Evolutionary conservation across 768 basidiomycete genomes (phyloP).

Genomic region (Paxillus ammoniavirescens): DNA sequence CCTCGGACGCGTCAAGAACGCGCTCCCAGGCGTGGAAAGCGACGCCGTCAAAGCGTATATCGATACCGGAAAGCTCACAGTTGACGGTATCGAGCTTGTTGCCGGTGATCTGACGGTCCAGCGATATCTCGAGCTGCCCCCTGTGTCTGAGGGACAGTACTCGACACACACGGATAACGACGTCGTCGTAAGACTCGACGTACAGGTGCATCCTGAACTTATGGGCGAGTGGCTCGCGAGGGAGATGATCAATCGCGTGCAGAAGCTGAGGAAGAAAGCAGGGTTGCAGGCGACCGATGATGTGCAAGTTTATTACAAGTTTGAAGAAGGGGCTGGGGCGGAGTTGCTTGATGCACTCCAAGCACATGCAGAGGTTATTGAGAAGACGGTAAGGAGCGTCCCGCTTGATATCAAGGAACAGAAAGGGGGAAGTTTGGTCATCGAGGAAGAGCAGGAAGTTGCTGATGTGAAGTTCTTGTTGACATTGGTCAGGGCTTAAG

Average conservation of each 20-base stretch:
- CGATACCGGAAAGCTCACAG: constrained; percentile 68
- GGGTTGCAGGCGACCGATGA: constrained; percentile 95
- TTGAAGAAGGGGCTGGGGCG: constrained; percentile 65
- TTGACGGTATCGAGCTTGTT: constrained; percentile 88
- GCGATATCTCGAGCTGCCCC: constrained; percentile 82
- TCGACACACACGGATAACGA: constrained; percentile 91
- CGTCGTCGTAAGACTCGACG: constrained; percentile 91
- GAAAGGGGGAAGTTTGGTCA: constrained; percentile 50
- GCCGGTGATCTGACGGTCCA: constrained; percentile 90
- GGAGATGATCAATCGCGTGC: constrained; percentile 89
- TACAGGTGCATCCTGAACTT: constrained; percentile 83
- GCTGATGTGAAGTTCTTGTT: constrained; percentile 76
- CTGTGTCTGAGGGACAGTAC: constrained; percentile 58
- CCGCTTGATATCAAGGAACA: constrained; percentile 60
- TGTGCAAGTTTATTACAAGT: constrained; percentile 81
- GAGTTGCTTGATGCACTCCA: constrained; percentile 64
- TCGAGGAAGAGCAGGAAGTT: constrained; percentile 87
- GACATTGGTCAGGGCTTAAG: constrained; percentile 50
- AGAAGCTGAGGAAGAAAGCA: constrained; percentile 94
- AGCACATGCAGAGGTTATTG: constrained; percentile 67
- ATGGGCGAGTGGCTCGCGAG: constrained; percentile 86
- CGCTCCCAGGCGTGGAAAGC: constrained; percentile 76
- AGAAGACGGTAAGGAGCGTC: constrained; percentile 69
- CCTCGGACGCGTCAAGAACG: constrained; percentile 83
- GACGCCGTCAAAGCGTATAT: constrained; percentile 80